Evolutionary conservation across 495 filamentous ascomycete genomes (phyloP).

Genomic region (Acidiella bohemica): DNA sequence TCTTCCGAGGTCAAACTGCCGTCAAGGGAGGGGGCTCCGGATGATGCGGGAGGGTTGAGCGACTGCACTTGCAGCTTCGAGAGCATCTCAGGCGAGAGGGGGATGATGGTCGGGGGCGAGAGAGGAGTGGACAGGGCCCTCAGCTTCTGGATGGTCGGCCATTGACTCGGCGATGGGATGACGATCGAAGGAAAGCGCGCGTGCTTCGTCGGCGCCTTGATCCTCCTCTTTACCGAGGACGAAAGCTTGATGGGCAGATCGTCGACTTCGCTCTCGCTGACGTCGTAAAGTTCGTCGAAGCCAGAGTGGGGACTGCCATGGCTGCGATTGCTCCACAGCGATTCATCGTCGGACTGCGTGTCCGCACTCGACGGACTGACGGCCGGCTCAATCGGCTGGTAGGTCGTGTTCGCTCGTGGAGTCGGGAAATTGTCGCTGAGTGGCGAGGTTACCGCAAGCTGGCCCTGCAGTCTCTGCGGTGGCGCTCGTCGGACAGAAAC

Average conservation of each 20-base stretch:
- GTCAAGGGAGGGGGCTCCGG: conserved; percentile 75
- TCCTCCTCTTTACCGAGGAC: conserved; percentile 34
- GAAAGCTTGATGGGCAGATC: conserved; percentile 28
- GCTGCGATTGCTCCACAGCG: conserved; percentile 28
- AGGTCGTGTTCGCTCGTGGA: conserved; percentile 40
- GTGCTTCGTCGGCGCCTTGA: conserved; percentile 27
- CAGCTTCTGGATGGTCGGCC: conserved; percentile 41
- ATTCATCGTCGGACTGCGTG: conserved; percentile 33
- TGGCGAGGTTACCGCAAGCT: conserved; percentile 30
- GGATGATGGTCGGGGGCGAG: conserved; percentile 61
- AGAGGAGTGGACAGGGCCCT: conserved; percentile 39
- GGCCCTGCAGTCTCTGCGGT: conserved; percentile 7
- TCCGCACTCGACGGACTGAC: conserved; percentile 25
- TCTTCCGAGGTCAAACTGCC: conserved; percentile 79
- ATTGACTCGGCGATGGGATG: conserved; percentile 54
- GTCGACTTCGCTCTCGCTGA: conserved; percentile 57
- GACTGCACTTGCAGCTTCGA: conserved; percentile 47
- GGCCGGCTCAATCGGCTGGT: conserved; percentile 33
- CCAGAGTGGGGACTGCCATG: conserved; percentile 45
- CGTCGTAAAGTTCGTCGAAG: conserved; percentile 78
- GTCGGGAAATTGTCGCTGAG: conserved; percentile 50
- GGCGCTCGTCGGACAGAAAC: conserved; percentile 14
- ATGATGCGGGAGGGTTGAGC: conserved; percentile 48
- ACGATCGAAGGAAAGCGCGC: conserved; percentile 49
- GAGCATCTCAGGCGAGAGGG: conserved; percentile 61